Base-by-base conservation (phyloP, 169 alveolate species). In the Eimeria praecox region DNA sequence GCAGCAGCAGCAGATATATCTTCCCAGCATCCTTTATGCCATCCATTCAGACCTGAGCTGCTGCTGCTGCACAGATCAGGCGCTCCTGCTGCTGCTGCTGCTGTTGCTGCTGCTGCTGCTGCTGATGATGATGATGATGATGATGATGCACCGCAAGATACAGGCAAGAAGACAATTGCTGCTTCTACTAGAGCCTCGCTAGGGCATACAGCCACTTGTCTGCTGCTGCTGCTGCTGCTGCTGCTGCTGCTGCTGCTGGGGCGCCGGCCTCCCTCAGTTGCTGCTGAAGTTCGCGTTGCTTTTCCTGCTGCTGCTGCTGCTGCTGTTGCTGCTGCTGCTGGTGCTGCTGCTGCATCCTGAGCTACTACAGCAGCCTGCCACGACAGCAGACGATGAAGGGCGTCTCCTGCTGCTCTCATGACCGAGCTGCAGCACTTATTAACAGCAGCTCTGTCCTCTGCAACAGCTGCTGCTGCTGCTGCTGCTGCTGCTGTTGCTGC, bases 321-420 rank as follows among this genome's bases (percentile, higher is more conserved):
- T 52, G 77, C 20, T 33, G 77, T 77, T 52, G 75, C 69, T 44
- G 89, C 69, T 80, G 89, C 38, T 52, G 77, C 49, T 54, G 91
- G 56, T 52, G 75, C 24, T 44, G 69, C 69, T 80, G 89, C 62
- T 52, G 56, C 30, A 33, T 83, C 91, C 44, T 54, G 77, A 5
- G 91, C 91, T 12, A 83, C 91, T 27, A 83, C 42, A 38, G 54
- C 91, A 30, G 91, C 40, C 75, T 83, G 91, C 91, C 91, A 83
- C 33, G 49, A 66, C 40, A 83, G 91, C 75, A 83, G 75, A 42
- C 75, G 44, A 27, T 83, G 77, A 46, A 83, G 52, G 33, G 91
- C 91, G 77, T 54, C 75, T 8, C 91, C 91, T 16, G 52, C 77
- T 12, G 62, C 30, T 9, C 77, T 75, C 91, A 83, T 16, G 33